phyloP scores from a whole-genome alignment of 2,329 filamentous ascomycete genomes.

The Zymoseptoria crescenta region DNA sequence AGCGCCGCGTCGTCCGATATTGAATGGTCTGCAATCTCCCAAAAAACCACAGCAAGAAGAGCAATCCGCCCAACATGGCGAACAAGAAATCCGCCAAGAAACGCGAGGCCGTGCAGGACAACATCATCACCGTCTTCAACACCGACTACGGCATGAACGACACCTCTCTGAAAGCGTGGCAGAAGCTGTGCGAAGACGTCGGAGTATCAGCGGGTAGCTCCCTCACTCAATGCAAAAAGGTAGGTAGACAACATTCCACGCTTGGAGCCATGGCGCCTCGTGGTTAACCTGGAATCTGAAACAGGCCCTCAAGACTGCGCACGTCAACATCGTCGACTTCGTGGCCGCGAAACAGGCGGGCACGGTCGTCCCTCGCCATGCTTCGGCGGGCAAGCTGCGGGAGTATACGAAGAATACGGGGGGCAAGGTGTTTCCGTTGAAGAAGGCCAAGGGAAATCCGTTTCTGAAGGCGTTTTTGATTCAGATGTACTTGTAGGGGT shows the following conservation, averaged over 20 bases:
- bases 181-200: constrained; percentile 15
- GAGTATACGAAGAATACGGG: constrained; percentile 9
- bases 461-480: constrained; percentile 13
- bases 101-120: not conserved
- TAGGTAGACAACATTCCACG: not conserved
- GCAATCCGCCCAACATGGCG: not conserved
- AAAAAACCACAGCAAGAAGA: too few relatives aligned
- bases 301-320: constrained; percentile 9
- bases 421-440: constrained; percentile 12
- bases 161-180: constrained; percentile 5
- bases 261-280: not conserved
- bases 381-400: constrained; percentile 4
- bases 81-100: not conserved
- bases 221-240: constrained; percentile 19
- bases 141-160: constrained; percentile 3
- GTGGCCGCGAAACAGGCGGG: constrained; percentile 7
- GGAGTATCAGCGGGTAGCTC: constrained; percentile 6
- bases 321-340: constrained; percentile 18
- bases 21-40: too few relatives aligned
- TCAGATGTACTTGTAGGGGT: constrained; percentile 3
- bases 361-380: constrained; percentile 2
- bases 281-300: not conserved
- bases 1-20: not conserved
- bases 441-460: constrained; percentile 13
- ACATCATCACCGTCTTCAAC: constrained; percentile 6